These are phyloP conservation scores for Microbotryum silenes-acaulis DNA, from an alignment of 1,284 basidiomycete species.

Conservation along the genomic window DNA sequence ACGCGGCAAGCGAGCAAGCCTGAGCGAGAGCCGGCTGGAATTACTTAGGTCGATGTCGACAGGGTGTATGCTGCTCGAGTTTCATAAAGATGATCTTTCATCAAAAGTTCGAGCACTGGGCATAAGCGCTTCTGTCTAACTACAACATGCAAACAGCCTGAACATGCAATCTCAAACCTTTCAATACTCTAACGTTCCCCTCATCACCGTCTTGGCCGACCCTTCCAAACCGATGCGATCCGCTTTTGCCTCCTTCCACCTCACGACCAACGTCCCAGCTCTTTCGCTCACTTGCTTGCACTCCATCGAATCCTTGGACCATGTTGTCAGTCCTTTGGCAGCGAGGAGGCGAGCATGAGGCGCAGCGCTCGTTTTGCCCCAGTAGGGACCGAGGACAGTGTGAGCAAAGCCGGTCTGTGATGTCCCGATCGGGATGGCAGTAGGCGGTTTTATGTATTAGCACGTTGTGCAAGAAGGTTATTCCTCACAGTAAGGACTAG, in stretches of 20 bases:
- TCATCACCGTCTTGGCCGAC: constrained; percentile 13
- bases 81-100: constrained; percentile 4
- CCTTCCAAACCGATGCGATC: constrained; percentile 12
- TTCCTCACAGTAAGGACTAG: neutral
- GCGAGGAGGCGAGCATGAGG: neutral
- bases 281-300: constrained; percentile 50
- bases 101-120: constrained; percentile 28
- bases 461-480: too few relatives aligned
- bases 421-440: neutral
- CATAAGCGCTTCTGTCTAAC: neutral
- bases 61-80: too few relatives aligned
- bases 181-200: constrained; percentile 34
- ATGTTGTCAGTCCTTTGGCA: neutral
- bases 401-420: constrained; percentile 51
- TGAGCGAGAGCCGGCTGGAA: too few relatives aligned
- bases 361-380: constrained; percentile 37
- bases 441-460: neutral
- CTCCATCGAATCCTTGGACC: constrained; percentile 12
- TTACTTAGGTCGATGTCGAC: too few relatives aligned
- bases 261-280: constrained; percentile 48
- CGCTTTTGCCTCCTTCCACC: constrained; percentile 40
- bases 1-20: too few relatives aligned
- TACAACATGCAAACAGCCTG: neutral
- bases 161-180: neutral
- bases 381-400: constrained; percentile 50